Evolutionary conservation across 495 filamentous ascomycete genomes (phyloP), one percentile per base, ranked within the genome.

Genomic region (Hyaloscypha bicolor): DNA sequence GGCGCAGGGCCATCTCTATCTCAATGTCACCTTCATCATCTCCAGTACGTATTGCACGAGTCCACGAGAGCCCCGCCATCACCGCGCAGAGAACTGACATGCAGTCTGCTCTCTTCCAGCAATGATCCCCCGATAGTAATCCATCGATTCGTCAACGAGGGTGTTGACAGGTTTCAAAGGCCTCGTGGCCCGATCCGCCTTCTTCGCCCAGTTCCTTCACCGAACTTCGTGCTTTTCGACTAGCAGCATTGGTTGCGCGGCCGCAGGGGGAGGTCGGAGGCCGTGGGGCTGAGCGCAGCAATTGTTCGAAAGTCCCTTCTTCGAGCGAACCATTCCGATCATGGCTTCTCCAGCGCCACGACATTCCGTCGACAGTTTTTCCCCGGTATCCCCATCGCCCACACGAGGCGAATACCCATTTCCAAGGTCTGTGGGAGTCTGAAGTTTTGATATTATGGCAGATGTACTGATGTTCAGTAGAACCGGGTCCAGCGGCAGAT

Each of bases 341-440:
- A 93, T 93, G 90, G 87, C 85, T 74, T 85, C 87, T 67, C 75
- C 82, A 65, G 83, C 79, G 64, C 87, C 86, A 66, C 87, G 89
- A 75, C 89, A 87, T 77, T 92, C 90, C 69, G 82, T 89, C 69
- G 90, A 92, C 76, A 91, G 86, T 72, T 76, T 91, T 73, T 82
- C 71, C 21, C 82, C 84, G 62, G 79, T 83, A 64, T 78, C 81
- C 25, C 76, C 86, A 14, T 83, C 83, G 9, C 81, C 85, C 37
- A 63, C 63, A 31, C 83, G 86, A 39, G 71, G 81, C 64, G 88
- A 92, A 67, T 87, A 87, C 71, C 84, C 88, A 30, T 86, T 88
- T 57, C 83, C 84, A 56, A 59, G 69, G 78, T 72, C 33, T 35
- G 66, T 51, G 25, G 4, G 16, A 32, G 32, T 19, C 9, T 16